Conservation (phyloP, 164 flowering plant genomes). For the Vitis riparia region DNA sequence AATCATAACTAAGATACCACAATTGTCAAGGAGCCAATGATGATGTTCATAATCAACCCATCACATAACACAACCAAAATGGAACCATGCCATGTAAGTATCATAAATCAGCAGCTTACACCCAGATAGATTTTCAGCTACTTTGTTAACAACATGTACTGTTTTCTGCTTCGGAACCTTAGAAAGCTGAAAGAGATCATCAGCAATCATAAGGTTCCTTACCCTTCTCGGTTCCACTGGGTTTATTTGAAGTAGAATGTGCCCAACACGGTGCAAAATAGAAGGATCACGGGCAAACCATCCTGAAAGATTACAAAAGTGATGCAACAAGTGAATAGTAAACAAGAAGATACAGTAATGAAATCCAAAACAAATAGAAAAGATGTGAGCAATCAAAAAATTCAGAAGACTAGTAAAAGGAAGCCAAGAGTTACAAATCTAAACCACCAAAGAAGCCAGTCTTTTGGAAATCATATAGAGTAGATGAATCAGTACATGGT, state of each 20-base stretch:
- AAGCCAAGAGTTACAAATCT: too few relatives aligned
- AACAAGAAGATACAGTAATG: neutral
- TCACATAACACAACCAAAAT: too few relatives aligned
- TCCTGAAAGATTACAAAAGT: conserved; percentile 42
- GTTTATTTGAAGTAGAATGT: conserved; percentile 56
- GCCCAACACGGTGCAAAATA: conserved; percentile 73
- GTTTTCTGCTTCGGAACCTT: conserved; percentile 70
- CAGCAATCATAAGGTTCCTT: conserved; percentile 74
- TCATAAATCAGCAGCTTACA: conserved; percentile 54
- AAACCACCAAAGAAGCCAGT: too few relatives aligned
- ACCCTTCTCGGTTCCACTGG: conserved; percentile 54
- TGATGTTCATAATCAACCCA: neutral
- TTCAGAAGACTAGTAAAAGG: too few relatives aligned
- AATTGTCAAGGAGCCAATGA: too few relatives aligned
- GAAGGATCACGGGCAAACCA: conserved; percentile 92
- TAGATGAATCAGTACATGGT: too few relatives aligned
- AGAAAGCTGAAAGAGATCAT: conserved; percentile 87
- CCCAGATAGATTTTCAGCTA: conserved; percentile 69
- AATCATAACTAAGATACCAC: neutral
- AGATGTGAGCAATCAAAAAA: neutral
- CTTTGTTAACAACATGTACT: conserved; percentile 54
- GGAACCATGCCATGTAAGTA: neutral
- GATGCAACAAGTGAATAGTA: neutral
- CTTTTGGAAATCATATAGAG: too few relatives aligned
- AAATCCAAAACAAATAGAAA: neutral